phyloP scores from a whole-genome alignment of 805 yeast genomes.

The Yarrowia phangngaensis region DNA sequence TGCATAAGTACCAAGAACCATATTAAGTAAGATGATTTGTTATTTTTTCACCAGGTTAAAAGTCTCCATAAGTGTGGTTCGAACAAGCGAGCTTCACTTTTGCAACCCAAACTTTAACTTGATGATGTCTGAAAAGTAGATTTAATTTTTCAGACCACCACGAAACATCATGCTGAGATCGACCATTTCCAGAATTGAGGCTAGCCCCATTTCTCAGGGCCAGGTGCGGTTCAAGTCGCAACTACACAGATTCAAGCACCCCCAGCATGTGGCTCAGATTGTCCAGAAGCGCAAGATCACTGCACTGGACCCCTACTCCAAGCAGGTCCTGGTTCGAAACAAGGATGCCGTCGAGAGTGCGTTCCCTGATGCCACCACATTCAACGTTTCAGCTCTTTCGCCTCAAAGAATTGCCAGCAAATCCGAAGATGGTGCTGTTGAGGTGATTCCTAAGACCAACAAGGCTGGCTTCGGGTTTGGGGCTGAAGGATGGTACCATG shows the following conservation, averaged over 20 bases:
- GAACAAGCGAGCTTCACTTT: background rate
- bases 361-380: constrained; percentile 4
- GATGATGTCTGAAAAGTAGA: background rate
- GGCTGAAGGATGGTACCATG: constrained; percentile 17
- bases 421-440: background rate
- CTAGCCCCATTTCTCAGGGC: constrained; percentile 7
- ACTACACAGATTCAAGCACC: constrained; percentile 20
- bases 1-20: too few species aligned
- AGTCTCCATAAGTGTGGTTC: background rate
- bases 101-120: background rate
- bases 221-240: constrained; percentile 20
- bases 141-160: background rate
- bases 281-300: constrained; percentile 23
- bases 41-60: too few species aligned
- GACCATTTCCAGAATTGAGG: constrained; percentile 2
- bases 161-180: constrained; percentile 5
- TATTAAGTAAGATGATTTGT: too few species aligned
- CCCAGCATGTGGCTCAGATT: constrained; percentile 19
- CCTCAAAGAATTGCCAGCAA: constrained; percentile 14
- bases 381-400: background rate
- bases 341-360: constrained; percentile 10
- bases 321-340: constrained; percentile 22
- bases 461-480: constrained; percentile 9
- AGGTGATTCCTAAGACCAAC: constrained; percentile 1
- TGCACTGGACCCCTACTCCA: constrained; percentile 21